These are phyloP conservation scores for Pseudisothecium myosuroides DNA, from an alignment of 225 moss, liverwort and hornwort species.

Conservation along the genomic window DNA sequence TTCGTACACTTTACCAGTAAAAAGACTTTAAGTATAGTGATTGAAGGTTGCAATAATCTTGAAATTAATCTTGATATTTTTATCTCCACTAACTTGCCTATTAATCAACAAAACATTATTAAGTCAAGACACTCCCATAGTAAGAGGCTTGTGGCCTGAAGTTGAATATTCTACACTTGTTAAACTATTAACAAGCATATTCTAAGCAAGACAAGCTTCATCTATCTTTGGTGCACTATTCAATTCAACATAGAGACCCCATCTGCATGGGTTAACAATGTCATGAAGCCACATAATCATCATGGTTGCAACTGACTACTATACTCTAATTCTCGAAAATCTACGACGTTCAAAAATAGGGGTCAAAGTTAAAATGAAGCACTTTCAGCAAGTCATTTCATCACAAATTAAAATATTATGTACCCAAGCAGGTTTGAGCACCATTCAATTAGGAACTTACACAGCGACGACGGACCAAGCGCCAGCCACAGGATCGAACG, in stretches of 20 bases:
- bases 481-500: conserved; percentile 20
- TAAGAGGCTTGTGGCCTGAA: not conserved
- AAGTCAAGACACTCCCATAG: no score
- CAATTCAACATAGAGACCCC: not conserved
- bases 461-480: conserved; percentile 54
- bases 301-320: not conserved
- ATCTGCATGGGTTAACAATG: not conserved
- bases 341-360: not conserved
- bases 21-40: not conserved
- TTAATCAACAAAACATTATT: not conserved
- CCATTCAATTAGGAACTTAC: conserved; percentile 22
- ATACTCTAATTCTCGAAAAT: not conserved
- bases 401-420: not conserved
- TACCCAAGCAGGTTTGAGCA: not conserved
- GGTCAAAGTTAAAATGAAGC: not conserved
- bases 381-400: not conserved
- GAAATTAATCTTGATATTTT: not conserved
- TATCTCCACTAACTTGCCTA: not conserved
- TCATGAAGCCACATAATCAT: not conserved
- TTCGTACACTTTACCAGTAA: not conserved
- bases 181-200: no score
- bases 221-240: not conserved
- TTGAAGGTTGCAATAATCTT: not conserved
- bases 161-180: not conserved
- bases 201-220: not conserved